Base-by-base conservation (phyloP, 2,329 filamentous ascomycete genomes). In the Aureobasidium sp. region DNA sequence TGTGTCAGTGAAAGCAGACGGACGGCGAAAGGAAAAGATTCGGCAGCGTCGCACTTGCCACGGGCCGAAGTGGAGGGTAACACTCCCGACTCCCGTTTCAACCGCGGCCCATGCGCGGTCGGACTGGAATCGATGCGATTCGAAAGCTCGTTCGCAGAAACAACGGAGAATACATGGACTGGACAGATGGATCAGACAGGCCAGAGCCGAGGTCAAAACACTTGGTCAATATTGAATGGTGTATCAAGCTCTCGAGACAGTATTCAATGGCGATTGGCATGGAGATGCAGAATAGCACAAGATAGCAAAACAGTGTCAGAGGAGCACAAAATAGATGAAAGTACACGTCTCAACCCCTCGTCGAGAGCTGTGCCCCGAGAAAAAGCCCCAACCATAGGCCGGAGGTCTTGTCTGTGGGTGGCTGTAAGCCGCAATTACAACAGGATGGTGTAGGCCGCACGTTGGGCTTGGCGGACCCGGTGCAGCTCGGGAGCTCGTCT, bases 401-500 rank as follows among this genome's bases (percentile, higher is more conserved):
- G 41, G 41, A 48, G 45, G 57, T 59, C 15, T 16, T 42, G 55
- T 37, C 50, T 41, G 34, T 41, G 44, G 27, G 34, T 25, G 27
- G 32, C 44, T 34, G 21, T 21, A 21, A 21, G 21, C 21, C 21
- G 45, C 57, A 50, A 59, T 59, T 42, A 39, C 32, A 37, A 16
- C 25, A 30, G 16, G 13, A 25, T 21, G 10, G 39, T 47, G 27
- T 29, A 32, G 49, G 50, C 36, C 58, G 49, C 52, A 48, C 42
- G 39, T 34, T 16, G 27, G 36, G 21, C 45, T 49, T 50, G 57
- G 57, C 57, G 32, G 21, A 5, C 30, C 9, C 29, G 42, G 37
- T 59, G 54, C 39, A 37, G 44, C 53, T 58, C 54, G 47, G 58
- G 37, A 47, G 44, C 45, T 41, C 49, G 52, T 53, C 62, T 58